Conservation (phyloP, 192 early-diverging fungal species). For the Backusella mclennaniae region DNA sequence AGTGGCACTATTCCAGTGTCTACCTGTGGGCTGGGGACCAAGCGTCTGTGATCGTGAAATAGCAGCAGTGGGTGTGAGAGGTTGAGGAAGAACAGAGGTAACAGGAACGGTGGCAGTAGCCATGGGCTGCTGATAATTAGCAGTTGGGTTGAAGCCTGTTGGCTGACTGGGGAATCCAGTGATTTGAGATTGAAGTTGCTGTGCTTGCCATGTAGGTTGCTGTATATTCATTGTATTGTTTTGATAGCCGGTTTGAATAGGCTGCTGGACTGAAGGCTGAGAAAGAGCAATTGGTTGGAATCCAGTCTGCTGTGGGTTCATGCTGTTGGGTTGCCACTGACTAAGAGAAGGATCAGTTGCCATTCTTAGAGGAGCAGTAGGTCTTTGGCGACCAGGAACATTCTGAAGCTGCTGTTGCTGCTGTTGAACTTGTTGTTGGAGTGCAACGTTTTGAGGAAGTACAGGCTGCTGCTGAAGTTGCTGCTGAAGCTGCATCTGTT, state of each 20-base stretch:
- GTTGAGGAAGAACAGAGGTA: conserved; percentile 16
- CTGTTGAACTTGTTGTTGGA: background rate
- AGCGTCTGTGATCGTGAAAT: conserved; percentile 19
- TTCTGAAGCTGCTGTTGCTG: background rate
- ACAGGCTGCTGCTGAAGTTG: background rate
- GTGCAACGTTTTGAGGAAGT: background rate
- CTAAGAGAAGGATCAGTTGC: background rate
- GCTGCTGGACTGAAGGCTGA: conserved; percentile 1
- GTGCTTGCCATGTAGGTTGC: conserved; percentile 19
- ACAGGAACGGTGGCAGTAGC: conserved; percentile 20
- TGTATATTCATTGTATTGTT: conserved; percentile 7
- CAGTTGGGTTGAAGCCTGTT: background rate
- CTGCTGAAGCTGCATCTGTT: background rate
- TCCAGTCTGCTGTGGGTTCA: background rate
- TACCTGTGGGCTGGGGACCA: conserved; percentile 41
- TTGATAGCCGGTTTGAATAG: conserved; percentile 9
- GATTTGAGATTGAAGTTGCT: conserved; percentile 34
- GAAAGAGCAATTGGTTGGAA: conserved; percentile 2
- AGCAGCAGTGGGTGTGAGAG: conserved; percentile 29
- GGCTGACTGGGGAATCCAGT: conserved; percentile 14
- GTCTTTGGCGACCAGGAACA: background rate
- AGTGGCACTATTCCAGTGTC: conserved; percentile 40
- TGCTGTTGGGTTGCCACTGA: background rate
- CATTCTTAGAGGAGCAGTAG: background rate
- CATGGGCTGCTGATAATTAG: background rate